Percentiles rank a stretch among this genome's conserved stretches.
Conservation (phyloP, 148 eudicot genomes). For the Cornus suecica region DNA sequence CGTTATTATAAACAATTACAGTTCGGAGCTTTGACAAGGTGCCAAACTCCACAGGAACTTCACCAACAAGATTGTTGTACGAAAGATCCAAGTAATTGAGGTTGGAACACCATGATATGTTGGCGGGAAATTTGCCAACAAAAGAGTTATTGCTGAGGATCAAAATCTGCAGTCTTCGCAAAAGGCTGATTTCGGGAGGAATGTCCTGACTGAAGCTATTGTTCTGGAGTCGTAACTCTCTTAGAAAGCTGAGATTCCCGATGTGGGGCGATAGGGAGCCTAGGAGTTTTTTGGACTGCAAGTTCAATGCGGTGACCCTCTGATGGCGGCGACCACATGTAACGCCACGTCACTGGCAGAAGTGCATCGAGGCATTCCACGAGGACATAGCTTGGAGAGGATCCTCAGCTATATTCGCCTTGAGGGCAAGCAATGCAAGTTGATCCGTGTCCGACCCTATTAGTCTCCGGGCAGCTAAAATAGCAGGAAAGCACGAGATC, state of each 20-base stretch:
- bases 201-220: neutral
- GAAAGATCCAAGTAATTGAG: neutral
- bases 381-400: neutral
- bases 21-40: neutral
- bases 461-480: neutral
- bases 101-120: neutral
- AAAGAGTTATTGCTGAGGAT: neutral
- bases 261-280: neutral
- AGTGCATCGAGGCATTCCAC: neutral
- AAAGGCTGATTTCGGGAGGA: neutral
- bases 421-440: neutral
- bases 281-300: neutral
- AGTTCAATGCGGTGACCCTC: neutral
- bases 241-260: neutral
- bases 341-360: neutral
- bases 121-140: neutral
- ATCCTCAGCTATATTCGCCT: neutral
- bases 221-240: neutral
- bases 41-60: conserved; percentile 10
- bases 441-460: neutral
- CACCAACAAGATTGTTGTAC: conserved; percentile 19
- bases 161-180: neutral
- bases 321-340: neutral
- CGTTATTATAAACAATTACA: neutral
- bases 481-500: neutral